These are phyloP conservation scores for Venturia nashicola DNA, from an alignment of 2,329 filamentous ascomycete species.

Conservation along the genomic window DNA sequence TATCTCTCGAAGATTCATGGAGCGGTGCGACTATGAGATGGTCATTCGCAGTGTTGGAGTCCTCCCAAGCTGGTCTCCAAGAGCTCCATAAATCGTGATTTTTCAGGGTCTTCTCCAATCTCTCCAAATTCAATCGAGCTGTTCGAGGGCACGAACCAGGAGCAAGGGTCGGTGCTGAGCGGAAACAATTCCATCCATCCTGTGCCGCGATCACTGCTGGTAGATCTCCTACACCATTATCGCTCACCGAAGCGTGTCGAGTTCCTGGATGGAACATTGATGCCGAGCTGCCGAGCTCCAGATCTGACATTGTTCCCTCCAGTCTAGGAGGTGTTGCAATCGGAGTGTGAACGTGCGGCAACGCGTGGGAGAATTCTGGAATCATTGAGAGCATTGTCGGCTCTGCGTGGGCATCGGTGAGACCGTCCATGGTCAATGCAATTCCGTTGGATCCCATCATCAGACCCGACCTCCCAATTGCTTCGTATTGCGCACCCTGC, in stretches of 20 bases:
- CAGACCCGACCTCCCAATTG: conserved; percentile 27
- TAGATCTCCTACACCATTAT: conserved; percentile 7
- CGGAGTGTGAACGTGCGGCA: conserved; percentile 31
- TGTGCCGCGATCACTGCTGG: conserved; percentile 23
- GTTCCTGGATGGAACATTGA: conserved; percentile 27
- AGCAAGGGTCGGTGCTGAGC: conserved; percentile 36
- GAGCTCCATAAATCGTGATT: conserved; percentile 40
- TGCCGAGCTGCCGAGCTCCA: conserved; percentile 31
- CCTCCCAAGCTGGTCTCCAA: conserved; percentile 38
- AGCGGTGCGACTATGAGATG: conserved; percentile 35
- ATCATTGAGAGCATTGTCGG: conserved; percentile 34
- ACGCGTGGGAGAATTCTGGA: conserved; percentile 28
- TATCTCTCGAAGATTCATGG: conserved; percentile 48
- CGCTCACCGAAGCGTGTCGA: conserved; percentile 27
- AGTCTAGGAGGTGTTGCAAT: conserved; percentile 33
- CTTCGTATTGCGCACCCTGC: conserved; percentile 26
- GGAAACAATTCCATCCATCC: conserved; percentile 40
- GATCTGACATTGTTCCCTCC: conserved; percentile 33
- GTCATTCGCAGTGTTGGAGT: conserved; percentile 34
- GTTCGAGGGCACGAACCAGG: conserved; percentile 38
- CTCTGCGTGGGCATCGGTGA: conserved; percentile 17
- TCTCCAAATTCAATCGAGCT: conserved; percentile 37
- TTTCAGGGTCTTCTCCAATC: conserved; percentile 37
- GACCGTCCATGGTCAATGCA: conserved; percentile 26
- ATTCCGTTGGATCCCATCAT: conserved; percentile 29